These are phyloP conservation scores for Sambucus nigra DNA, from an alignment of 129 eudicot genomes.

Conservation along the genomic window DNA sequence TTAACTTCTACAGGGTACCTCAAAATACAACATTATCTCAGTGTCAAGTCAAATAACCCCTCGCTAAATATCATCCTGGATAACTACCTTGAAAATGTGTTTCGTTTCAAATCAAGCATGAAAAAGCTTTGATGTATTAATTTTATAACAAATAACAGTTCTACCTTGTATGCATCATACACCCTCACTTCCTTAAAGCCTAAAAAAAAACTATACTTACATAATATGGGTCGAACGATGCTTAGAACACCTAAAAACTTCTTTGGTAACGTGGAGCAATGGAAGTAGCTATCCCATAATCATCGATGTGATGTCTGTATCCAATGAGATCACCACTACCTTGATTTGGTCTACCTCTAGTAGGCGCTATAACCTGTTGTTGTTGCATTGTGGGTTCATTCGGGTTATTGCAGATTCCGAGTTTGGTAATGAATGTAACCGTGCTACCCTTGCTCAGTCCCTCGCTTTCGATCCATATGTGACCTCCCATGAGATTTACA, in stretches of 20 bases:
- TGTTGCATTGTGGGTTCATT: constrained; percentile 30
- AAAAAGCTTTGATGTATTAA: no score
- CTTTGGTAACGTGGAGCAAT: constrained; percentile 32
- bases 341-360: constrained; percentile 29
- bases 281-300: constrained; percentile 22
- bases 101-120: no score
- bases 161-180: not conserved
- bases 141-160: no score
- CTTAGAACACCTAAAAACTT: constrained; percentile 19
- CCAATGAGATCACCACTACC: constrained; percentile 47
- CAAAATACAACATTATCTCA: no score
- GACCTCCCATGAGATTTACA: constrained; percentile 47
- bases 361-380: no score
- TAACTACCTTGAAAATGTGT: no score
- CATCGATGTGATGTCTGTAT: constrained; percentile 30
- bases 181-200: not conserved
- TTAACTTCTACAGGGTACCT: no score
- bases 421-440: constrained; percentile 27
- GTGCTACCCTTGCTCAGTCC: constrained; percentile 45
- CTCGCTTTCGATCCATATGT: constrained; percentile 44
- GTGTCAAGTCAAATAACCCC: no score
- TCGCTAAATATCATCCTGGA: no score
- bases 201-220: not conserved
- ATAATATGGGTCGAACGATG: not conserved
- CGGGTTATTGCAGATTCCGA: constrained; percentile 30